Evolutionary conservation across 1,284 basidiomycete species (phyloP), one percentile per base, ranked within the genome.

Genomic region (Ustilago loliicola): DNA sequence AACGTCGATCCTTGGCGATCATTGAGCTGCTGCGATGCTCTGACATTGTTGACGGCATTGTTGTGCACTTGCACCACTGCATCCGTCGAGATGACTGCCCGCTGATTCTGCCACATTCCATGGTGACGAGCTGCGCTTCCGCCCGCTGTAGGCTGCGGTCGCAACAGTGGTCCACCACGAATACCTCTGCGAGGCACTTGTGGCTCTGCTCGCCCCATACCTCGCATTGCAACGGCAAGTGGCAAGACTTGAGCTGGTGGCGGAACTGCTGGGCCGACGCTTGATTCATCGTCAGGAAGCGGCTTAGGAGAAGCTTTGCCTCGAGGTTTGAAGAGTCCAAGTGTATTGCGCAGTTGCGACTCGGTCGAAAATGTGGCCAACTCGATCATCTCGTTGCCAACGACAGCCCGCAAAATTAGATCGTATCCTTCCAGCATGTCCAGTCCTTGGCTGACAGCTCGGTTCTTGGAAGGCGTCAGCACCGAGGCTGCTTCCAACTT

Each of bases 61-160:
- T 72, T 77, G 60, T 77, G 58, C 34, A 72, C 69, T 34, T 72
- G 65, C 11, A 72, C 65, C 58, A 72, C 62, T 27, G 69, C 70
- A 29, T 77, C 74, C 45, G 54, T 72, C 54, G 69, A 77, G 30
- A 72, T 55, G 3, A 66, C 74, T 19, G 74, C 74, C 19, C 74
- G 30, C 38, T 51, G 66, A 23, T 77, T 62, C 60, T 77, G 74
- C 74, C 74, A 77, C 27, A 72, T 29, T 34, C 62, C 64, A 21
- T 71, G 69, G 15, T 66, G 66, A 6, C 66, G 61, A 3, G 50
- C 53, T 13, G 52, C 61, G n/a, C 51, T 62, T 9, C 62, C 69
- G 0, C 19, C 34, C 0, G 51, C 61, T 4, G 21, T 21, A 7
- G 67, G 15, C n/a, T 68, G 74, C 1, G 62, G 62, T 50, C 62